phyloP scores from a whole-genome alignment of 2,329 filamentous ascomycete species.

The Beauveria australis region DNA sequence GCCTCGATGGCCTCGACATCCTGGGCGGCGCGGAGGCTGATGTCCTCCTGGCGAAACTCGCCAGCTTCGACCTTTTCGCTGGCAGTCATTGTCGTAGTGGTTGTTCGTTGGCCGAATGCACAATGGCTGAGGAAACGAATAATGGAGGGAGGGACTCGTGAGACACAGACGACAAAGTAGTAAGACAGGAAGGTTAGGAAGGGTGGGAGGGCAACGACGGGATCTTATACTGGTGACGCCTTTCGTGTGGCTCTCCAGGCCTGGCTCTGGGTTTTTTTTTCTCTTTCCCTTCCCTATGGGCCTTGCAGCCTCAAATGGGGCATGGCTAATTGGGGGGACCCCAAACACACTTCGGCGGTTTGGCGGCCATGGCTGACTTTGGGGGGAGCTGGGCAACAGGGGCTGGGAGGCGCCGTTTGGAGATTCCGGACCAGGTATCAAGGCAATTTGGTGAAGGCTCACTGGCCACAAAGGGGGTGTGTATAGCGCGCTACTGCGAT shows the following conservation, averaged over 20 bases:
- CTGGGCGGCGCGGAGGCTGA: conserved; percentile 33
- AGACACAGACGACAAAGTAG: conserved; percentile 6
- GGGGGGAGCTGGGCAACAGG: conserved; percentile 1
- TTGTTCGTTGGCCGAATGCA: background rate
- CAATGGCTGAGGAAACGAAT: background rate
- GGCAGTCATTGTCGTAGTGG: background rate
- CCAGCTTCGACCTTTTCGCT: background rate
- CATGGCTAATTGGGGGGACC: background rate
- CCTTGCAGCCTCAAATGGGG: background rate
- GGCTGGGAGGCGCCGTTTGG: conserved; percentile 3
- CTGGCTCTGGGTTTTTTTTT: background rate
- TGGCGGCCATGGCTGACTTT: conserved; percentile 10
- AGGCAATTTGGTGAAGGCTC: background rate
- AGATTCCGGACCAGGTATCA: conserved; percentile 6
- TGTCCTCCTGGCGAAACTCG: conserved; percentile 14
- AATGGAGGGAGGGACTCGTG: background rate
- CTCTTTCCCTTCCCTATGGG: background rate
- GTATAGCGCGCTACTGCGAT: background rate
- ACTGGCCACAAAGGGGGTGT: background rate
- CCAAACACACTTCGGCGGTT: conserved; percentile 11
- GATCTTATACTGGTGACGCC: conserved; percentile 3
- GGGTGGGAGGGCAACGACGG: background rate
- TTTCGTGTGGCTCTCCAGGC: background rate
- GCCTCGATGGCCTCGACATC: conserved; percentile 57
- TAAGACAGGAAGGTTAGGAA: background rate